Conservation (phyloP, 1,284 basidiomycete genomes). For the Cryptococcus sp. region DNA sequence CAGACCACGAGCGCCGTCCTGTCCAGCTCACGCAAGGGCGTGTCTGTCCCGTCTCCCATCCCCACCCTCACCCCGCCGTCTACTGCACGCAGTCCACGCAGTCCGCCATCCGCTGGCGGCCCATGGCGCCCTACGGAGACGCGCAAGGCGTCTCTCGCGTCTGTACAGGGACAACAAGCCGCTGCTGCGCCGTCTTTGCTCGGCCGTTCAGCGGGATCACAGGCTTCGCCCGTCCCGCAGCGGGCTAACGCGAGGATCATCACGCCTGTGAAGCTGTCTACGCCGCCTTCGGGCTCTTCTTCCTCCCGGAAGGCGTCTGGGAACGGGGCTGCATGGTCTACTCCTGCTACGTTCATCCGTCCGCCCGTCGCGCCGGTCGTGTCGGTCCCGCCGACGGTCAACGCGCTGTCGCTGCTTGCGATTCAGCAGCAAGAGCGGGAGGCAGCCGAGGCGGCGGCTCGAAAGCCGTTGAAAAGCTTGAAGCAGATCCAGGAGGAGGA, state of each 20-base stretch:
- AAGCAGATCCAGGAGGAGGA: constrained; percentile 84
- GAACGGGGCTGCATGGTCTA: constrained; percentile 26
- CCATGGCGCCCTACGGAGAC: constrained; percentile 34
- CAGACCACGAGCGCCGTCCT: constrained; percentile 5
- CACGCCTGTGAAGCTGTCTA: constrained; percentile 33
- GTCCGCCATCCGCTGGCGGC: constrained; percentile 15
- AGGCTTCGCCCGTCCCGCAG: constrained; percentile 12
- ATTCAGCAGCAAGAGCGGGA: constrained; percentile 76
- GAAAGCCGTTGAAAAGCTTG: constrained; percentile 57
- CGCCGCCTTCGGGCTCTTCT: constrained; percentile 8
- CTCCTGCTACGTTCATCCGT: constrained; percentile 41
- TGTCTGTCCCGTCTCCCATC: constrained; percentile 4
- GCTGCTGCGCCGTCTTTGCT: constrained; percentile 1
- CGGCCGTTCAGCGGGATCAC: constrained; percentile 14
- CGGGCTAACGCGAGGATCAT: constrained; percentile 29
- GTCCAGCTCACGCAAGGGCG: constrained; percentile 1
- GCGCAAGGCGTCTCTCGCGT: constrained; percentile 29
- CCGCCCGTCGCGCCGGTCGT: constrained; percentile 54
- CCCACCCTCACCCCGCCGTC: constrained; percentile 12
- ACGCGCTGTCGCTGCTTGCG: constrained; percentile 65
- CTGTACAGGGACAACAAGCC: constrained; percentile 34
- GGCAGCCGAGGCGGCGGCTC: constrained; percentile 47
- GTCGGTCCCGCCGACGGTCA: constrained; percentile 30
- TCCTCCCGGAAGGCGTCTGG: constrained; percentile 14
- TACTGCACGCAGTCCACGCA: constrained; percentile 2